phyloP scores from a whole-genome alignment of 2,329 filamentous ascomycete species.

The Fusarium sp. region DNA sequence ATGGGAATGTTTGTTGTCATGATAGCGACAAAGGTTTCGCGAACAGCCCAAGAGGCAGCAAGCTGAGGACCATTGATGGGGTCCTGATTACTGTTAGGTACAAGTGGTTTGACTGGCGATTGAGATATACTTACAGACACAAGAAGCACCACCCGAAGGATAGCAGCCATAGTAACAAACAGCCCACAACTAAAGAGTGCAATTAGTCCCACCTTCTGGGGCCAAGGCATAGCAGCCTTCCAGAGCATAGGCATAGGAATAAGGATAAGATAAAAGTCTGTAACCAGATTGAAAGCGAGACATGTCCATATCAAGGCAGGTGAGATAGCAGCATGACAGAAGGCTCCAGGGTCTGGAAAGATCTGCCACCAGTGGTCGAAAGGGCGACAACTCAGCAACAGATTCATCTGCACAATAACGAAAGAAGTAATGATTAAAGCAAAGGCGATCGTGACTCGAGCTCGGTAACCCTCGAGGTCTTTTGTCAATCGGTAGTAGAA shows the following conservation, averaged over 20 bases:
- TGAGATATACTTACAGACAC: conserved; percentile 38
- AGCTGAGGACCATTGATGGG: conserved; percentile 54
- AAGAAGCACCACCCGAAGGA: conserved; percentile 49
- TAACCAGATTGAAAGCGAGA: conserved; percentile 63
- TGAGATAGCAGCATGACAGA: conserved; percentile 63
- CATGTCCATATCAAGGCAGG: conserved; percentile 63
- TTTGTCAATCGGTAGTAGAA: conserved; percentile 67
- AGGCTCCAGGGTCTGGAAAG: conserved; percentile 63
- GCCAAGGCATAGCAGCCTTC: conserved; percentile 49
- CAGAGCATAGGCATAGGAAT: conserved; percentile 66
- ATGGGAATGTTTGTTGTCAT: conserved; percentile 58
- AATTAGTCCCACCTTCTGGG: conserved; percentile 54
- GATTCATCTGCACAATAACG: conserved; percentile 59
- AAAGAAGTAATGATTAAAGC: conserved; percentile 60
- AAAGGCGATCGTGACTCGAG: conserved; percentile 63
- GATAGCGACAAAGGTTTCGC: conserved; percentile 58
- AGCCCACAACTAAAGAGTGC: conserved; percentile 54
- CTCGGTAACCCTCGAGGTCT: conserved; percentile 54
- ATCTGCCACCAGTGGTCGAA: conserved; percentile 69
- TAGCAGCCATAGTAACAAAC: conserved; percentile 55
- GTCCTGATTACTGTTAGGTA: conserved; percentile 46
- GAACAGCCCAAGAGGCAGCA: conserved; percentile 56
- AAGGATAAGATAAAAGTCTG: conserved; percentile 68
- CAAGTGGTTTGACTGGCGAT: not conserved
- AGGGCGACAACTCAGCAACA: conserved; percentile 64